Conservation (phyloP, 1,139 yeast genomes). For the Debaryomycetaceae sp. region DNA sequence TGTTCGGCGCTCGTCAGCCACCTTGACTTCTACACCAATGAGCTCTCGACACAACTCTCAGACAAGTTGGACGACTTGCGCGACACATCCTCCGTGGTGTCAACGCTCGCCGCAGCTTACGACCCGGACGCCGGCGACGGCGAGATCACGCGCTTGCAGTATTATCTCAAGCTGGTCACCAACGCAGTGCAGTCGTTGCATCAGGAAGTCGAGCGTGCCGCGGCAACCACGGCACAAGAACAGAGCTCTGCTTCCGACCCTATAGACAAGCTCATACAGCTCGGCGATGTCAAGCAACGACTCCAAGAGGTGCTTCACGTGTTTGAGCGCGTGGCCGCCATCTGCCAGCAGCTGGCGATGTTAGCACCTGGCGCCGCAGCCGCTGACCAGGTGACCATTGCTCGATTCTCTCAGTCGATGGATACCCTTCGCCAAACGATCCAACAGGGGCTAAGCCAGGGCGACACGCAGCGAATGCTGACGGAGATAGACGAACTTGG, state of each 20-base stretch:
- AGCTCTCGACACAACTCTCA: constrained; percentile 48
- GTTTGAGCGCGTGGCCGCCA: constrained; percentile 5
- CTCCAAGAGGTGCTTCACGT: constrained; percentile 4
- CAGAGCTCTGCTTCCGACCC: constrained; percentile 3
- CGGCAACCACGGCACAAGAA: constrained; percentile 1
- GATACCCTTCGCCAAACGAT: constrained; percentile 38
- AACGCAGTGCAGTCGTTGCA: constrained; percentile 54
- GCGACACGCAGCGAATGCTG: constrained; percentile 17
- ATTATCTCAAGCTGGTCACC: constrained; percentile 55
- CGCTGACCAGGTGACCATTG: constrained; percentile 9
- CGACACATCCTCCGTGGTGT: constrained; percentile 33
- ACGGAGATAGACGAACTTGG: constrained; percentile 39
- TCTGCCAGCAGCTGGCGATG: no score
- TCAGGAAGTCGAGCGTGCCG: constrained; percentile 36
- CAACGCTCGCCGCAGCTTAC: constrained; percentile 11
- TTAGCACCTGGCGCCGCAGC: not conserved
- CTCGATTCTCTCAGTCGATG: constrained; percentile 35
- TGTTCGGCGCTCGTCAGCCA: constrained; percentile 47
- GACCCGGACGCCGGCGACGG: constrained; percentile 10
- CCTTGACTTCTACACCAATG: constrained; percentile 58
- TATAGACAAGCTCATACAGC: constrained; percentile 5
- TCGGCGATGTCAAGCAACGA: constrained; percentile 4
- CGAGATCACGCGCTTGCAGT: constrained; percentile 50
- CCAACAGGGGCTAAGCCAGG: constrained; percentile 24
- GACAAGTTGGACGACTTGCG: constrained; percentile 41